Evolutionary conservation across 257 asterid species (phyloP).

Genomic region (Plantago elongata): DNA sequence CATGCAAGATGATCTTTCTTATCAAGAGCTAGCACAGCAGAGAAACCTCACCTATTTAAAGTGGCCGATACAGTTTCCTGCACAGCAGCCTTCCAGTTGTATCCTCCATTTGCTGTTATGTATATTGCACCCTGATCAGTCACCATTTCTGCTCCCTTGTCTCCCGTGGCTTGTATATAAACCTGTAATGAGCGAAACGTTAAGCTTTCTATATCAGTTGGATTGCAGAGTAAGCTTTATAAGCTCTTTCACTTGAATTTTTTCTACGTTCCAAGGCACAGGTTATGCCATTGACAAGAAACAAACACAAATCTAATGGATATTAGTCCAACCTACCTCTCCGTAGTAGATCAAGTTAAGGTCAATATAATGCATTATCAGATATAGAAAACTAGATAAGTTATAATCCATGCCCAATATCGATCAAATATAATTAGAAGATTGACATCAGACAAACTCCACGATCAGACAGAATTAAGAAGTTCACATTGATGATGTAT

Average conservation of each 20-base stretch:
- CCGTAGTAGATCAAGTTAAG: too few relatives aligned
- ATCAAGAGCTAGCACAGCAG: conserved; percentile 14
- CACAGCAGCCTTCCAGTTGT: conserved; percentile 97
- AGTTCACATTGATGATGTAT: neutral
- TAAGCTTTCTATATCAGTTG: conserved; percentile 7
- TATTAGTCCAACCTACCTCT: too few relatives aligned
- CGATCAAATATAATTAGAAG: neutral
- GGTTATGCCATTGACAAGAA: too few relatives aligned
- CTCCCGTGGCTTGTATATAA: conserved; percentile 76
- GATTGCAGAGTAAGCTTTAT: neutral
- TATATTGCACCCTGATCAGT: conserved; percentile 97
- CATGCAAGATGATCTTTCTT: neutral
- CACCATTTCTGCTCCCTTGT: conserved; percentile 87
- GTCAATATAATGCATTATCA: neutral
- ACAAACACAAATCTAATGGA: too few relatives aligned
- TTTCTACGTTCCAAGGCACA: too few relatives aligned
- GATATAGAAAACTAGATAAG: neutral
- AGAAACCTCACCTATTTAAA: conserved; percentile 65
- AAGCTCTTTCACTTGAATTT: neutral
- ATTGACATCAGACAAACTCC: neutral
- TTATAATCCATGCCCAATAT: neutral
- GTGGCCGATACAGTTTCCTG: conserved; percentile 99
- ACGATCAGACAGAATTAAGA: neutral
- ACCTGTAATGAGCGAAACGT: conserved; percentile 51
- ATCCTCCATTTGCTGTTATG: conserved; percentile 85